phyloP scores from a whole-genome alignment of 179 eudicot species.

The Pouteria campechiana region DNA sequence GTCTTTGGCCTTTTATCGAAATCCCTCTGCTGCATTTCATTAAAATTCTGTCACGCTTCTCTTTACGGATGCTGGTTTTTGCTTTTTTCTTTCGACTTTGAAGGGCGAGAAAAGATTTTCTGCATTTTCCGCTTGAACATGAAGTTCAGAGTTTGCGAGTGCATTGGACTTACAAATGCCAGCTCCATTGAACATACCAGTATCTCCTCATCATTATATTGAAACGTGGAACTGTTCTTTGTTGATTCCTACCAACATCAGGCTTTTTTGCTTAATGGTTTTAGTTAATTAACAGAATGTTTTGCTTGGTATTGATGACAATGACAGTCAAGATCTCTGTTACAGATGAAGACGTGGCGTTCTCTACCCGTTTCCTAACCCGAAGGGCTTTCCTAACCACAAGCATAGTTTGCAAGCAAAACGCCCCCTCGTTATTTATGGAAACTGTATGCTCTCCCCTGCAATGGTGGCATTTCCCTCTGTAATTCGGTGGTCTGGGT shows the following conservation, averaged over 20 bases:
- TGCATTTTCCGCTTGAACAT: too few species aligned
- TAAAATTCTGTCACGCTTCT: too few species aligned
- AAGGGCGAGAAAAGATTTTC: too few species aligned
- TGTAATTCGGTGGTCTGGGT: constrained; percentile 22
- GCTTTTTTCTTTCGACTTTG: too few species aligned
- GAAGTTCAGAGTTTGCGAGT: constrained; percentile 78
- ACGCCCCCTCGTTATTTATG: constrained; percentile 45
- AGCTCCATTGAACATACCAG: constrained; percentile 79
- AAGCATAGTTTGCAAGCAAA: constrained; percentile 56
- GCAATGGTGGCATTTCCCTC: background rate
- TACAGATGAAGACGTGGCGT: constrained; percentile 62
- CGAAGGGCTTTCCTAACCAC: constrained; percentile 62
- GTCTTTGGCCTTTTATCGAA: too few species aligned
- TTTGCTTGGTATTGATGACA: background rate
- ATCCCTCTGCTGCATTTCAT: too few species aligned
- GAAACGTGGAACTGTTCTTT: too few species aligned
- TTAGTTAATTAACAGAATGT: background rate
- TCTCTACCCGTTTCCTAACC: constrained; percentile 52
- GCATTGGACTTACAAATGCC: constrained; percentile 55
- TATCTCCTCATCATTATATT: constrained; percentile 2
- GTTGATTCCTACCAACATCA: too few species aligned
- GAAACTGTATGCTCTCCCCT: background rate
- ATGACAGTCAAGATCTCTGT: constrained; percentile 66
- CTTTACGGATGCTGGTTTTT: too few species aligned
- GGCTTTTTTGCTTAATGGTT: too few species aligned